Base-by-base conservation (phyloP, 2,329 filamentous ascomycete genomes). In the Canariomyces notabilis region DNA sequence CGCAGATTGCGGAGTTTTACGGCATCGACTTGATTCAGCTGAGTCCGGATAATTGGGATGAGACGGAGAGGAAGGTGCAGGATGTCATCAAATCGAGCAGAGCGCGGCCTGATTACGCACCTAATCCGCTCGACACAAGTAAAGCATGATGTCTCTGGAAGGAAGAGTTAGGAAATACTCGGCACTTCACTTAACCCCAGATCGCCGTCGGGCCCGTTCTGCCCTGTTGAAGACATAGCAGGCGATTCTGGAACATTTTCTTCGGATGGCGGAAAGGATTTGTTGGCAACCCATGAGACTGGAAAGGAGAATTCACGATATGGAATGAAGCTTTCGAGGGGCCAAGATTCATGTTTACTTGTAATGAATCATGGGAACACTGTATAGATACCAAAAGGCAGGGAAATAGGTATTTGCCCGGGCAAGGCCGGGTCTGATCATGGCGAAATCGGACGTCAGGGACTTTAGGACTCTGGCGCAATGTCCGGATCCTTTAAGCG, bases 41-140 rank as follows among this genome's bases (percentile, higher is more conserved):
- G 39, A 82, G 89, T 54, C 88, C 87, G 2, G 78, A 83, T 20
- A 89, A 98, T 63, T 96, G 91, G 90, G 93, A 97, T 60, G 74
- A 81, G 48, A 89, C 93, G 1, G 91, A 97, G 70, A 78, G 82
- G 37, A 79, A 82, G 54, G 85, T 59, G 15, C 56, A 59, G 48
- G 55, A 59, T 15, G 54, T 59, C 26, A 57, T 59, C 50, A 59
- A 59, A 48, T 59, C 56, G 16, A 57, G 50, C 41, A 53, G 57
- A 18, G 57, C 57, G 22, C 48, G 47, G 18, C 51, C 57, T 4
- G 61, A 64, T 29, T 65, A 64, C 43, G 58, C 58, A 14, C 62
- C 62, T 15, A 54, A 50, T 32, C 54, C 55, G 22, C 33, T 50
- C n/a, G 45, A 49, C n/a, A n/a, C 21, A 52, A 50, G 21, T 49